A percentile compares a stretch with the other conserved stretches of the same genome.
These are phyloP conservation scores for Penicillium paxilli DNA, from an alignment of 495 filamentous ascomycete genomes.

Conservation along the genomic window DNA sequence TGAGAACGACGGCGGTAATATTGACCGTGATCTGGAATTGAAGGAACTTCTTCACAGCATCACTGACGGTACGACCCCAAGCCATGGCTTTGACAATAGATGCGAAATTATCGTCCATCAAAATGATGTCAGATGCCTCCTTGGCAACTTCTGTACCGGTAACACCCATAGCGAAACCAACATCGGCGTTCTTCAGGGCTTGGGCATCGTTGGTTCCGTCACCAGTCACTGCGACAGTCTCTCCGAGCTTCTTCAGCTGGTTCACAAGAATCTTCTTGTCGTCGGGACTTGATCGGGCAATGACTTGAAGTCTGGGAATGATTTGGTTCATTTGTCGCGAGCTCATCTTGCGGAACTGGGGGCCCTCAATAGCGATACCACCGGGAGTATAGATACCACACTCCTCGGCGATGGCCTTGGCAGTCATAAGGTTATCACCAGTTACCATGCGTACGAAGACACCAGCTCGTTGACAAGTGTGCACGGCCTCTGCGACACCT, in stretches of 20 bases:
- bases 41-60: constrained; percentile 88
- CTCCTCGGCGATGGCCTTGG: constrained; percentile 80
- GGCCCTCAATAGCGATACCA: constrained; percentile 81
- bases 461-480: constrained; percentile 71
- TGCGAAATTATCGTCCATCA: constrained; percentile 92
- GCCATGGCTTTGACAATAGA: constrained; percentile 86
- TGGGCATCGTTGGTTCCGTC: constrained; percentile 93
- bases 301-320: constrained; percentile 76
- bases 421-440: constrained; percentile 82
- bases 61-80: constrained; percentile 88
- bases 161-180: constrained; percentile 92
- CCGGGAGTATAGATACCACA: constrained; percentile 78
- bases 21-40: constrained; percentile 94
- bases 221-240: constrained; percentile 91
- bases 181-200: constrained; percentile 82
- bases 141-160: constrained; percentile 90
- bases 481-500: constrained; percentile 77
- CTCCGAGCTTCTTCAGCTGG: constrained; percentile 77
- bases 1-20: constrained; percentile 82
- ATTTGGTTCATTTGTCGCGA: constrained; percentile 64
- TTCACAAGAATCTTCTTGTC: constrained; percentile 82
- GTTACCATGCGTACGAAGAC: constrained; percentile 91
- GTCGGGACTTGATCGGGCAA: constrained; percentile 81
- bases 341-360: constrained; percentile 72
- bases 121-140: constrained; percentile 88